Percentiles rank a stretch among this genome's conserved stretches.
Evolutionary conservation across 441 rosid species (phyloP).

Genomic region (Eruca vesicaria): DNA sequence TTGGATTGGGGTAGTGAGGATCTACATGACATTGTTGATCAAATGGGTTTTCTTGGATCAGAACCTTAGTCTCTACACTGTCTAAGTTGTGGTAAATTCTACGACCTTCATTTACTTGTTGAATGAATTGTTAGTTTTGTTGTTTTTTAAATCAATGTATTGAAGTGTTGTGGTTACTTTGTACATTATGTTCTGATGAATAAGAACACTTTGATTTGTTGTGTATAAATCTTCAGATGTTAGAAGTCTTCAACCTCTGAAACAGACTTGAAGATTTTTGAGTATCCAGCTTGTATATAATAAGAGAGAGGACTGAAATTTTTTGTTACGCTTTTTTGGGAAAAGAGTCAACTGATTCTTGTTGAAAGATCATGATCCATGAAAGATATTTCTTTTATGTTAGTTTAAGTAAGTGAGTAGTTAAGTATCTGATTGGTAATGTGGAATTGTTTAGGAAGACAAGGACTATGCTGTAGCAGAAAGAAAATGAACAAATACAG

Average conservation of each 20-base stretch:
- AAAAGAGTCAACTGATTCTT: not conserved
- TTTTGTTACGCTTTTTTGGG: not conserved
- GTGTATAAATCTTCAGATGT: not conserved
- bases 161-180: not conserved
- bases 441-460: slow-evolving; percentile 20
- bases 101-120: slow-evolving; percentile 4
- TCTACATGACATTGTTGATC: slow-evolving; percentile 59
- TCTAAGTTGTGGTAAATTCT: slow-evolving; percentile 15
- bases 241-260: not conserved
- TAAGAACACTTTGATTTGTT: slow-evolving; percentile 4
- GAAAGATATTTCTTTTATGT: slow-evolving; percentile 1
- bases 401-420: not conserved
- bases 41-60: slow-evolving; percentile 57
- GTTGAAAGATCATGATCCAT: not conserved
- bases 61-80: slow-evolving; percentile 35
- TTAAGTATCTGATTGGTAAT: not conserved
- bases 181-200: not conserved
- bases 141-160: not conserved
- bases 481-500: too few relatives aligned
- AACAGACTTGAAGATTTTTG: not conserved
- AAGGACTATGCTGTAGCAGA: too few relatives aligned
- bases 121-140: slow-evolving; percentile 5
- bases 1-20: slow-evolving; percentile 47
- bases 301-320: not conserved
- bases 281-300: not conserved